Conservation (phyloP, 768 basidiomycete species). For the Chalciporus piperatus region DNA sequence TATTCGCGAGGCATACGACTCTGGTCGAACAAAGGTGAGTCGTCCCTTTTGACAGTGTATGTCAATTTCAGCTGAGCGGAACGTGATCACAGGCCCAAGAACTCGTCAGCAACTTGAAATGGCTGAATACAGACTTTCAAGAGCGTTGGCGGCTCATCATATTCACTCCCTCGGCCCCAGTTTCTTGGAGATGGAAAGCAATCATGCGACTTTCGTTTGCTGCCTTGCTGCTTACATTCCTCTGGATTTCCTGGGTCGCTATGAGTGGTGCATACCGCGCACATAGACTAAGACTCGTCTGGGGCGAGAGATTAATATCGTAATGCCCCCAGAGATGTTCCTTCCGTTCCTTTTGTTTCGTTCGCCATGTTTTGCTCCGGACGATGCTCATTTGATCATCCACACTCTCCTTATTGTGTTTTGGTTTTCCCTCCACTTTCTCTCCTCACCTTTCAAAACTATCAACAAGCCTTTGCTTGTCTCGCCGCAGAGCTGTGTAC, state of each 20-base stretch:
- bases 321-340: constrained; percentile 28
- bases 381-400: neutral
- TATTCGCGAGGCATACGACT: constrained; percentile 66
- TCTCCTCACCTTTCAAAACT: neutral
- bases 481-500: constrained; percentile 1
- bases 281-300: constrained; percentile 70
- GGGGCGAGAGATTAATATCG: constrained; percentile 78
- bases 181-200: constrained; percentile 67
- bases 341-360: neutral
- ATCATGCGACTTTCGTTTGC: constrained; percentile 61
- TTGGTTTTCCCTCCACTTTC: neutral
- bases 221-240: constrained; percentile 53
- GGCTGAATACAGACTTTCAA: constrained; percentile 78
- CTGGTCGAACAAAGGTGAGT: constrained; percentile 63
- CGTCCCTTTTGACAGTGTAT: neutral
- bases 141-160: constrained; percentile 73
- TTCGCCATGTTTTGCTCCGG: neutral
- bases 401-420: neutral
- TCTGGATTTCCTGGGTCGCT: constrained; percentile 59
- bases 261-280: constrained; percentile 68
- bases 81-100: constrained; percentile 50
- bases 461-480: neutral
- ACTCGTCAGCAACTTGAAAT: constrained; percentile 62
- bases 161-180: constrained; percentile 70
- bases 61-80: neutral